Conservation (phyloP, 2,329 filamentous ascomycete genomes). For the Passalora sequoiae region DNA sequence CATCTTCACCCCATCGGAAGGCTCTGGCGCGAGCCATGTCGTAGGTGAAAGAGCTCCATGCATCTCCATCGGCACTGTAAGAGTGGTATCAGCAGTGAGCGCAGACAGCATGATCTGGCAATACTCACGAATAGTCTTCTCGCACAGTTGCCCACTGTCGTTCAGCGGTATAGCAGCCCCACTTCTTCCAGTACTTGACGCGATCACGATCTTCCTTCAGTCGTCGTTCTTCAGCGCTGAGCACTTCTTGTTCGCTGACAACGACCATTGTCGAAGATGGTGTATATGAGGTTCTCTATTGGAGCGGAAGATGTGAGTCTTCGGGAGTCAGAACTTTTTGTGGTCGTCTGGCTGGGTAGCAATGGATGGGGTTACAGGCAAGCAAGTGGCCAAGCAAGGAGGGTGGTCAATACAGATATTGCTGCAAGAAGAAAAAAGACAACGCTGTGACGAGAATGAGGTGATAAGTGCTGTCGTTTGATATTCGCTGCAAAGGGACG, state of each 20-base stretch:
- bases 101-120: no score
- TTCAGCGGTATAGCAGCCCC: slow-evolving; percentile 90
- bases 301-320: background rate
- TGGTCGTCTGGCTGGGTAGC: background rate
- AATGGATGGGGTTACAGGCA: no score
- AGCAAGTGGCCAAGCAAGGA: background rate
- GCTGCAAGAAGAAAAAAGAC: background rate
- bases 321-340: background rate
- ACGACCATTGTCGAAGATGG: slow-evolving; percentile 64
- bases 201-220: slow-evolving; percentile 79
- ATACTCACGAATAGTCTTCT: slow-evolving; percentile 72
- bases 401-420: background rate
- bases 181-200: slow-evolving; percentile 95
- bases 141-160: slow-evolving; percentile 83
- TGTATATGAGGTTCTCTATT: background rate
- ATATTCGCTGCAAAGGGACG: slow-evolving; percentile 1
- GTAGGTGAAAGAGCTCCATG: slow-evolving; percentile 95
- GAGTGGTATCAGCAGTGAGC: slow-evolving; percentile 11
- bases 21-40: slow-evolving; percentile 83
- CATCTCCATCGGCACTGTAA: slow-evolving; percentile 73
- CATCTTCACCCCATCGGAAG: slow-evolving; percentile 94
- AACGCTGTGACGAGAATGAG: background rate
- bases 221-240: slow-evolving; percentile 85
- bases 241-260: slow-evolving; percentile 79
- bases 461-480: background rate